phyloP scores from a whole-genome alignment of 2,329 filamentous ascomycete genomes.

The Waltergamsia citrina region DNA sequence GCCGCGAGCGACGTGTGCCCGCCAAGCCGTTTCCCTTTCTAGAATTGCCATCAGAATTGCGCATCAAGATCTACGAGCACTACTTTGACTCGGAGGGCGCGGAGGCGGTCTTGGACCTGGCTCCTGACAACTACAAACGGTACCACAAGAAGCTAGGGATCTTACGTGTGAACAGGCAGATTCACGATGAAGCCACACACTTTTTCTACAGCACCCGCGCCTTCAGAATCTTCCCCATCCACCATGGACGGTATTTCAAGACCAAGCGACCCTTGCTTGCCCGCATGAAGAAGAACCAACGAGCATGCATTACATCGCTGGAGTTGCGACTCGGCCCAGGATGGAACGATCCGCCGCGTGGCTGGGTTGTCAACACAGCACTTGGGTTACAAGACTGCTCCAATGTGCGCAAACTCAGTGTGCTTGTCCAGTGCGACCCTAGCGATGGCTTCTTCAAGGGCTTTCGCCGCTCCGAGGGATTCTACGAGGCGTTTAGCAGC shows the following conservation, averaged over 20 bases:
- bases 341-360: slow-evolving; percentile 59
- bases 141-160: slow-evolving; percentile 51
- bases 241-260: slow-evolving; percentile 58
- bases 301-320: slow-evolving; percentile 49
- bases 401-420: slow-evolving; percentile 47
- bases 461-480: slow-evolving; percentile 55
- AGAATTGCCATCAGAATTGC: slow-evolving; percentile 58
- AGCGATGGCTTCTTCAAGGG: slow-evolving; percentile 58
- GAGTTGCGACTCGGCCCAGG: slow-evolving; percentile 66
- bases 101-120: slow-evolving; percentile 49
- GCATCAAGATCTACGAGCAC: slow-evolving; percentile 57
- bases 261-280: slow-evolving; percentile 63
- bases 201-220: slow-evolving; percentile 55
- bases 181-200: slow-evolving; percentile 55
- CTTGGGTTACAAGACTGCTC: slow-evolving; percentile 55
- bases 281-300: slow-evolving; percentile 51
- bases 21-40: slow-evolving; percentile 53
- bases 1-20: slow-evolving; percentile 17
- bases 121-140: slow-evolving; percentile 53
- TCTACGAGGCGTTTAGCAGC: slow-evolving; percentile 60
- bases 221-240: slow-evolving; percentile 58
- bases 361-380: slow-evolving; percentile 58
- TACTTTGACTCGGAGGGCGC: slow-evolving; percentile 38
- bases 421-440: slow-evolving; percentile 67
- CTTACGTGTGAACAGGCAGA: slow-evolving; percentile 48